phyloP scores from a whole-genome alignment of 768 basidiomycete species.

The Hygrocybe coccinea region DNA sequence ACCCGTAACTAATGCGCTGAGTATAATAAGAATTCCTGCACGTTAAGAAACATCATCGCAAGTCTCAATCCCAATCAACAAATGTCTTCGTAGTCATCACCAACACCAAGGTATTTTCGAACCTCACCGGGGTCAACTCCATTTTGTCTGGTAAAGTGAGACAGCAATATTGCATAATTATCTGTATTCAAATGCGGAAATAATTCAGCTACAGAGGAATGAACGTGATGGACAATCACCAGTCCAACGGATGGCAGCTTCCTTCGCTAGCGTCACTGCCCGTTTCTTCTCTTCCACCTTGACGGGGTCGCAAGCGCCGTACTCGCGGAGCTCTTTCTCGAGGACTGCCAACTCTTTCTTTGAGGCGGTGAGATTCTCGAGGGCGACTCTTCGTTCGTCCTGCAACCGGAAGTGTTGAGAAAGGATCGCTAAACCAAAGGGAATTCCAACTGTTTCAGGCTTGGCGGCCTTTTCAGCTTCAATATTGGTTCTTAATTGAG shows the following conservation, averaged over 20 bases:
- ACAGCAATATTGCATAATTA: slow-evolving; percentile 62
- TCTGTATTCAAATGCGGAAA: slow-evolving; percentile 36
- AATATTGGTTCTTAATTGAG: slow-evolving; percentile 45
- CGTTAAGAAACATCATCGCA: no score
- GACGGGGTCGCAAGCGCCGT: slow-evolving; percentile 80
- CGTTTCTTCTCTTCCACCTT: slow-evolving; percentile 74
- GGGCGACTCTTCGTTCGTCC: slow-evolving; percentile 51
- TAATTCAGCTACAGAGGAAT: neutral
- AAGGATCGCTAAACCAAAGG: neutral
- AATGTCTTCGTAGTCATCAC: slow-evolving; percentile 75
- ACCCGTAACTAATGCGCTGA: no score
- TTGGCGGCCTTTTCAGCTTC: slow-evolving; percentile 50
- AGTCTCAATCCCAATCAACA: slow-evolving; percentile 27
- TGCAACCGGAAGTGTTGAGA: slow-evolving; percentile 24
- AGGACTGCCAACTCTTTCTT: slow-evolving; percentile 48
- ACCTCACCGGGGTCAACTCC: slow-evolving; percentile 57
- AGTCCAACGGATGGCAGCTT: slow-evolving; percentile 84
- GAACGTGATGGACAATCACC: slow-evolving; percentile 45
- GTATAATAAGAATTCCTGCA: no score
- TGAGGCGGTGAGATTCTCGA: slow-evolving; percentile 46
- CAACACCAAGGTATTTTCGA: slow-evolving; percentile 59
- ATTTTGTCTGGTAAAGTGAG: slow-evolving; percentile 61
- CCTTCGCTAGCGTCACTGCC: slow-evolving; percentile 70
- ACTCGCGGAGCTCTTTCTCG: slow-evolving; percentile 66
- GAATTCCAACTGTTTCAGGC: slow-evolving; percentile 48